Evolutionary conservation across 306 rosid species (phyloP).

Genomic region (Acmispon strigosus): DNA sequence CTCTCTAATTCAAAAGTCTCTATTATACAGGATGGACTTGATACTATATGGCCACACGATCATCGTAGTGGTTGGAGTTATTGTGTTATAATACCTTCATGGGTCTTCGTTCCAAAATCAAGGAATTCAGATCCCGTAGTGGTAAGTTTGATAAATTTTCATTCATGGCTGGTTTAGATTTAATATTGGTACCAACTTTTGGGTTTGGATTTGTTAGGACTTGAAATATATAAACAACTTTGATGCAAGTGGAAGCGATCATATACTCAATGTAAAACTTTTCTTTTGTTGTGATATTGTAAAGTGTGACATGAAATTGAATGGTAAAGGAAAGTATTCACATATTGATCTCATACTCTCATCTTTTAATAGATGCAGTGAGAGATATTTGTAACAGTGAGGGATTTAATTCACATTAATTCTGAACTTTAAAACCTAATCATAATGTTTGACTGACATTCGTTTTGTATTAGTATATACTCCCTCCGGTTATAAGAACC

Average conservation of each 20-base stretch:
- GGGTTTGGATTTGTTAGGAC: slow-evolving; percentile 12
- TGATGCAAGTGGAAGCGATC: slow-evolving; percentile 4
- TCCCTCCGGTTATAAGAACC: no score
- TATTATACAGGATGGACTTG: slow-evolving; percentile 71
- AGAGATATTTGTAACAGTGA: not conserved
- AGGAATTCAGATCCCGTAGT: slow-evolving; percentile 83
- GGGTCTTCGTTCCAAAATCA: slow-evolving; percentile 78
- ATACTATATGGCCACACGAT: slow-evolving; percentile 87
- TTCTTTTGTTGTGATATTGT: not conserved
- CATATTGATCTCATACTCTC: not conserved
- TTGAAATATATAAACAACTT: not conserved
- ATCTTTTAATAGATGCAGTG: not conserved
- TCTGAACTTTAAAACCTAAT: not conserved
- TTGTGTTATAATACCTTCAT: slow-evolving; percentile 70
- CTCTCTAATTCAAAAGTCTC: slow-evolving; percentile 1
- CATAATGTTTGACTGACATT: not conserved
- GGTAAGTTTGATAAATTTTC: slow-evolving; percentile 48
- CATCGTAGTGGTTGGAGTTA: slow-evolving; percentile 83
- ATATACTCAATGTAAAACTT: not conserved
- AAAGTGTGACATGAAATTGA: not conserved
- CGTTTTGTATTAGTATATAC: not conserved
- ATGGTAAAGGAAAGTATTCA: not conserved
- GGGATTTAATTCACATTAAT: not conserved
- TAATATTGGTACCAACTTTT: slow-evolving; percentile 30
- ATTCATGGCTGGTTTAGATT: slow-evolving; percentile 31